Evolutionary conservation across 805 yeast genomes (phyloP), one percentile per base, ranked within the genome.

Genomic region (Ogataea philodendri): DNA sequence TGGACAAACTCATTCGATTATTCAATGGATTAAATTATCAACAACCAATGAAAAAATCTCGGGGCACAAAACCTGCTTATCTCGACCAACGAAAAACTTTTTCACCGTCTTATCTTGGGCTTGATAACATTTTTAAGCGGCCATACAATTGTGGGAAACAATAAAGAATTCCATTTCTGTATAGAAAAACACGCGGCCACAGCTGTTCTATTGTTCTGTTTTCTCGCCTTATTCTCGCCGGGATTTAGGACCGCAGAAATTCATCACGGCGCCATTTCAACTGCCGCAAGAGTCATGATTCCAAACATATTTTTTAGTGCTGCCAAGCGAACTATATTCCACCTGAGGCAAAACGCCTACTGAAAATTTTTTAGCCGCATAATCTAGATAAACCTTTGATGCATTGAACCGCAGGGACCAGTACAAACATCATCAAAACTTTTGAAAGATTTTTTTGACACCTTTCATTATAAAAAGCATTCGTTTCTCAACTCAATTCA

Each of bases 391-490:
- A 17, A 5, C 10, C 7, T 17, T 6, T 17, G 16, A 16, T 23
- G 35, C 35, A 31, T 6, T 2, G 8, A n/a, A 10, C 13, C 9
- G 21, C 35, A 23, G 35, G 26, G 22, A 17, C 7, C 9, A 10
- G 11, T 20, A 16, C 17, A 5, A 11, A 15, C 10, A 23, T 15
- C 11, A 5, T 23, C 8, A 15, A 23, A 23, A 23, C 26, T 13
- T 9, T 5, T 10, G 7, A 11, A n/a, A 23, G 8, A 9, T 13
- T 23, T 14, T 8, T 15, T 11, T 23, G 11, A 11, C 11, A 23
- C 11, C 14, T 23, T 23, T 23, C 8, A 15, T 6, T 23, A 23
- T 23, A 23, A 23, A 23, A 13, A 9, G 11, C 27, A 5, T 11
- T 9, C 11, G 3, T 15, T 7, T 11, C n/a, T 7, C 21, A 16